Evolutionary conservation across 176 grass and related monocot genomes (phyloP), one percentile per base, ranked within the genome.

Genomic region (Cocos nucifera): DNA sequence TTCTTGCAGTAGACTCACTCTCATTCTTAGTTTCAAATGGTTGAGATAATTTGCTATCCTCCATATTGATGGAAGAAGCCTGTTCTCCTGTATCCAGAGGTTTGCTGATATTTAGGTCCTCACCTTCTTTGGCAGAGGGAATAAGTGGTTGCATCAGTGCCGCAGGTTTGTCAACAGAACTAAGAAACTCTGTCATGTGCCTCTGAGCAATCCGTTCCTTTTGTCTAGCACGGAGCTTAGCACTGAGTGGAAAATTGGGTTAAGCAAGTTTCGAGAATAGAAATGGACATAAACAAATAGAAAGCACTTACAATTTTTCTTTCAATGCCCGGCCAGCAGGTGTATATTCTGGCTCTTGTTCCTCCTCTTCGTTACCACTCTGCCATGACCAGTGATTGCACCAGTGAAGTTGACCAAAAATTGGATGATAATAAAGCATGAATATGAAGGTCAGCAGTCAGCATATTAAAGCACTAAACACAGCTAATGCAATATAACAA

Each of bases 221-320:
- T 78, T 98, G 87, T 78, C 81, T 84, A 53, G 78, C 73, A 54
- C 87, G 94, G 54, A 98, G 87, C 70, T 78, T 98, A 80, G 69
- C 87, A 74, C 94, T 98, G 78, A 74, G 67, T 76, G 65, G 62
- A 62, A 75, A 18, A 62, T 71, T 18, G 80, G 69, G 32, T 73
- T 67, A 53, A 88, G 69, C 56, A 83, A 58, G 61, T 50, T 4
- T 51, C 67, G 50, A 72, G 62, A 24, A 62, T 4, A 24, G 73
- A 64, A 73, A 50, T 22, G 48, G 49, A 48, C 18, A 59, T 2
- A 79, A 22, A 57, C 49, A 25, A 65, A 60, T 28, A 59, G 54
- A 49, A 59, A 76, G 15, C 58, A 20, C 94, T 71, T 92, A 98
- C 94, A 85, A 98, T 79, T 98, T 98, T 73, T 98, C 94, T 79